These are phyloP conservation scores for Pseudisothecium myosuroides DNA, from an alignment of 225 moss, liverwort and hornwort genomes.

Conservation along the genomic window DNA sequence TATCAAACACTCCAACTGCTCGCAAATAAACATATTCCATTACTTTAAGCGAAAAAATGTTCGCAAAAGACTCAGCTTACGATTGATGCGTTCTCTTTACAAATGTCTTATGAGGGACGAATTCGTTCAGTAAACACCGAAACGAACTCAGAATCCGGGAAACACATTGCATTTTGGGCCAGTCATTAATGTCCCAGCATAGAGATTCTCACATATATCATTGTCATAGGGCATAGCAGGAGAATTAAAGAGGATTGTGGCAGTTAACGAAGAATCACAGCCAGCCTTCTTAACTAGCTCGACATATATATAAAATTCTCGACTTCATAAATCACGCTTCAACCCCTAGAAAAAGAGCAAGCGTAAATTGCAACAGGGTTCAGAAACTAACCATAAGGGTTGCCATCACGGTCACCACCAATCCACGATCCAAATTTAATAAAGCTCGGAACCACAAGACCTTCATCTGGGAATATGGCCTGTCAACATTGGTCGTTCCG, in stretches of 20 bases:
- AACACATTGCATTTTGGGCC: neutral
- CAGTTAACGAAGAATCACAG: neutral
- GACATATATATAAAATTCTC: neutral
- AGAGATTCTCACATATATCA: neutral
- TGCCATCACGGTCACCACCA: constrained; percentile 97
- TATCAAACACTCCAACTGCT: neutral
- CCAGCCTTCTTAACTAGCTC: neutral
- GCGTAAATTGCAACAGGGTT: neutral
- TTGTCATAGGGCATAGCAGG: neutral
- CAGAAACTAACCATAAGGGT: constrained; percentile 67
- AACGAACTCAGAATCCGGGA: neutral
- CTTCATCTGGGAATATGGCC: constrained; percentile 64
- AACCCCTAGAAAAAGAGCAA: neutral
- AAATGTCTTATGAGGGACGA: neutral
- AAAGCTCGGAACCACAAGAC: constrained; percentile 64
- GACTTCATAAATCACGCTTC: neutral
- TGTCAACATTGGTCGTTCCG: neutral
- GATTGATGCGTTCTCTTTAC: neutral
- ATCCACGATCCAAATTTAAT: constrained; percentile 98
- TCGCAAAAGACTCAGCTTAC: neutral
- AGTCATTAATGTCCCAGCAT: neutral
- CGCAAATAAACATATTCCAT: neutral
- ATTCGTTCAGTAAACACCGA: neutral
- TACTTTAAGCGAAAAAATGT: neutral
- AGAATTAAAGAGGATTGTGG: neutral